Evolutionary conservation across 2,329 filamentous ascomycete species (phyloP).

Genomic region (Stachybotrys chartarum): DNA sequence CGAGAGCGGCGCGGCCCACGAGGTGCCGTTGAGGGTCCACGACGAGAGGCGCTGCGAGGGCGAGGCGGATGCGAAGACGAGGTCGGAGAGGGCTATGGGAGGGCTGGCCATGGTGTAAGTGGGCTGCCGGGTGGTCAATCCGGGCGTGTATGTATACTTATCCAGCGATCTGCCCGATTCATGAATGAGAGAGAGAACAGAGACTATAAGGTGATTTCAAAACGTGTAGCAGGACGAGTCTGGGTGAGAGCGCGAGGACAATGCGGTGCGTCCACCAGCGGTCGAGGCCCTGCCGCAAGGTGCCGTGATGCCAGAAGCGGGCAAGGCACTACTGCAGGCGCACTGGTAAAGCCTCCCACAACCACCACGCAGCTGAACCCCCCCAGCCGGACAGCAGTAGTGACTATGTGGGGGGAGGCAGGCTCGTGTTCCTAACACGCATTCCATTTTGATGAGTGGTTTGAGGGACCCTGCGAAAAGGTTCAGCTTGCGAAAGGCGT

Average conservation of each 20-base stretch:
- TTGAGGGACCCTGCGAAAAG: no score
- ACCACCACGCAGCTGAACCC: neutral
- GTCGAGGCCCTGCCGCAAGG: neutral
- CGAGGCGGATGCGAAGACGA: neutral
- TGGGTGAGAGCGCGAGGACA: neutral
- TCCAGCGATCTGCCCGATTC: no score
- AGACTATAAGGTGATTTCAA: no score
- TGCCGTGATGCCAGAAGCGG: neutral
- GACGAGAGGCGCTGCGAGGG: neutral
- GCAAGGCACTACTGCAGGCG: neutral
- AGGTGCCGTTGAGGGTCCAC: neutral
- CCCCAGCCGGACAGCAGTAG: neutral
- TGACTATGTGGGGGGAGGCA: no score
- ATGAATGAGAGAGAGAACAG: no score
- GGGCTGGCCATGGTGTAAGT: neutral
- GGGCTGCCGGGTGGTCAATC: neutral
- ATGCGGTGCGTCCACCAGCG: neutral
- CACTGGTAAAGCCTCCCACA: neutral
- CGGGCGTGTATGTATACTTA: neutral
- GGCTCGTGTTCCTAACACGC: no score
- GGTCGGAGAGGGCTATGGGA: neutral
- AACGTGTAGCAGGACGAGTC: no score
- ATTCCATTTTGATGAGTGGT: no score
- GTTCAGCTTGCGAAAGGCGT: no score
- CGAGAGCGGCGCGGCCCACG: neutral